Base-by-base conservation (phyloP, 768 basidiomycete genomes). In the Cyclocybe aegerita region DNA sequence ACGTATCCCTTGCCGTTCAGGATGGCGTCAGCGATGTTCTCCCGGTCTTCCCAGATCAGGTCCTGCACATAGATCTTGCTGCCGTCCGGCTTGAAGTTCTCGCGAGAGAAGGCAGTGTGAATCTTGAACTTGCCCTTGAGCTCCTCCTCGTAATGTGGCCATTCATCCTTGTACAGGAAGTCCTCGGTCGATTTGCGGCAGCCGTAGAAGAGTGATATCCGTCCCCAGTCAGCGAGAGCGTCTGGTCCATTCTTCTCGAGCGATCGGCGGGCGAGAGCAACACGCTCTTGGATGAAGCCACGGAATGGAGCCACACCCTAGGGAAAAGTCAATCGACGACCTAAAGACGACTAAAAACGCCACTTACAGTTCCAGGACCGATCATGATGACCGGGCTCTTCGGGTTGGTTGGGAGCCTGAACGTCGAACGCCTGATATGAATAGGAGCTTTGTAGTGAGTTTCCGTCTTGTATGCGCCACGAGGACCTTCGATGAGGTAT, bases 11-110 rank as follows among this genome's bases (percentile, higher is more conserved):
- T 93, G 68, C 92, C 90, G 57, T 90, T 90, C 55, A 97, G 76
- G 59, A 99, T 92, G 12, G 90, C 86, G 49, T 95, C 86, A 8
- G 89, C 90, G 46, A 99, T 79, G 49, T 84, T 79, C 67, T 85
- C 85, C 49, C 85, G 78, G 65, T 93, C 84, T 43, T 98, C 84
- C 90, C 89, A 93, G 9, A 99, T 73, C 50, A 98, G 75, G 70
- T 99, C 93, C 72, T 99, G 97, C n/a, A 99, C 97, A 71, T 99
- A 99, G 63, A 96, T 91, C 78, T 98, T 99, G 77, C 88, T 77
- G 17, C 93, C 90, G 57, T 94, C 93, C 4, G 90, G 81, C 68
- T 88, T 91, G 75, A 81, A 90, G n/a, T 83, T 84, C 49, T 95
- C 87, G 45, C 93, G 88, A 37, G 95, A 98, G 77, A 98, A 93